Evolutionary conservation across 495 filamentous ascomycete genomes (phyloP).

Genomic region (Tuber borchii): DNA sequence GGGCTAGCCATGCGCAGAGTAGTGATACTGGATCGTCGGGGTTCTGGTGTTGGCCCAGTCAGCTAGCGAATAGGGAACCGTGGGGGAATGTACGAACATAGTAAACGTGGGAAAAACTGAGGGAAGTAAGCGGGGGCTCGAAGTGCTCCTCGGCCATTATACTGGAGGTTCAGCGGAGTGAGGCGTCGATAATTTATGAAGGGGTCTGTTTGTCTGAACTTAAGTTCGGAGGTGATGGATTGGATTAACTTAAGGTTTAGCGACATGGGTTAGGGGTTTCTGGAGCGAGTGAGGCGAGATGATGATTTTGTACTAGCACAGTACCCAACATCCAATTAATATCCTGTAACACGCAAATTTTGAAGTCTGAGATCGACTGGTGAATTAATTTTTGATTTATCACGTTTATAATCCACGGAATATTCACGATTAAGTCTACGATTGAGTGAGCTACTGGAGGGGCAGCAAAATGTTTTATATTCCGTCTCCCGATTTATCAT

Average conservation of each 20-base stretch:
- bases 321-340: background rate
- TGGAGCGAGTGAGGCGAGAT: background rate
- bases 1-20: constrained; percentile 83
- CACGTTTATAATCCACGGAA: background rate
- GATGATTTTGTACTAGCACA: background rate
- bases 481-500: background rate
- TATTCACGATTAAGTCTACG: background rate
- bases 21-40: constrained; percentile 78
- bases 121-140: constrained; percentile 70
- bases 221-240: background rate
- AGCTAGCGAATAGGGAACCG: constrained; percentile 11
- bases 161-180: background rate
- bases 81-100: constrained; percentile 58
- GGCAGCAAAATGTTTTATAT: background rate
- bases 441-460: background rate
- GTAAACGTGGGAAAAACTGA: constrained; percentile 91
- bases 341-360: background rate
- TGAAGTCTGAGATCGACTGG: background rate
- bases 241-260: background rate
- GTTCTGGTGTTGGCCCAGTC: constrained; percentile 54
- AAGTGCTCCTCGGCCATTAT: constrained; percentile 17
- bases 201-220: background rate
- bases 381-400: background rate
- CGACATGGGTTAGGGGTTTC: background rate
- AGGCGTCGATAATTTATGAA: background rate